These are phyloP conservation scores for Myriosclerotinia duriaeana DNA, from an alignment of 2,329 filamentous ascomycete species.

Conservation along the genomic window DNA sequence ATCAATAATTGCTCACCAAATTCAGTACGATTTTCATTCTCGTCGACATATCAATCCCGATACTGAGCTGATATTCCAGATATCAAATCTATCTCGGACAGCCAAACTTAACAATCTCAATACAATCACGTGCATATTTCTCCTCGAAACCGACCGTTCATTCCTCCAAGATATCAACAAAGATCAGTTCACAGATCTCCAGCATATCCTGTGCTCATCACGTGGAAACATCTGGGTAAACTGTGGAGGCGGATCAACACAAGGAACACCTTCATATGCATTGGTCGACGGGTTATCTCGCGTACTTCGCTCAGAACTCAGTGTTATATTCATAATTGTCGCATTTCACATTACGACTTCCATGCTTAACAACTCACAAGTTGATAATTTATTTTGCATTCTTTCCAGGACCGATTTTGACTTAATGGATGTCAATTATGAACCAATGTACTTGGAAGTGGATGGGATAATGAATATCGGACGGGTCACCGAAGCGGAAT, in stretches of 20 bases:
- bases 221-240: conserved; percentile 1
- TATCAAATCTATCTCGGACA: background rate
- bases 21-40: background rate
- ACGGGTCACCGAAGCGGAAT: background rate
- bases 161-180: conserved; percentile 1
- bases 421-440: conserved; percentile 30
- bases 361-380: background rate
- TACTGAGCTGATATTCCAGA: background rate
- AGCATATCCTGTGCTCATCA: conserved; percentile 1
- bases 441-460: conserved; percentile 15
- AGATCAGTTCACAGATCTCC: background rate
- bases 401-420: background rate
- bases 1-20: background rate
- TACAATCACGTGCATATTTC: conserved; percentile 9
- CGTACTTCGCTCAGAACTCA: conserved; percentile 11
- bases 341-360: background rate
- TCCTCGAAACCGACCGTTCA: conserved; percentile 5
- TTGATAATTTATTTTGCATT: background rate
- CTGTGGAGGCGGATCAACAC: background rate
- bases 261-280: background rate
- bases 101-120: background rate
- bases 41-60: background rate
- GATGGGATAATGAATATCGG: background rate
- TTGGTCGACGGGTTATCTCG: conserved; percentile 17
- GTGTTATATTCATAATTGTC: conserved; percentile 1